Evolutionary conservation across 2,329 filamentous ascomycete species (phyloP).

Genomic region (Aspergillus sp.): DNA sequence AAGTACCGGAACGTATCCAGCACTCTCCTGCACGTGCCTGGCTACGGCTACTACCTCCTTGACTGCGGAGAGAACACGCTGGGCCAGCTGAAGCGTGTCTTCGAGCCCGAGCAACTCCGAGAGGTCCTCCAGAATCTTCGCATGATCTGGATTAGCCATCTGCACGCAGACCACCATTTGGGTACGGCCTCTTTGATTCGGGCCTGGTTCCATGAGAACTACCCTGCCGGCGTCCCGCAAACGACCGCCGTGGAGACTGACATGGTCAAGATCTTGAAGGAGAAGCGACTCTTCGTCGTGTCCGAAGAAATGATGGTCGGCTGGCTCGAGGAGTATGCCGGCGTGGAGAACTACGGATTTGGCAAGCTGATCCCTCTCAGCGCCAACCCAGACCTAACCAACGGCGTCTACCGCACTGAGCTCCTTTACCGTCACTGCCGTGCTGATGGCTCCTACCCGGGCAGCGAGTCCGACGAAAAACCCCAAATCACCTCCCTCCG

Average conservation of each 20-base stretch:
- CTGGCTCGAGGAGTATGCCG: conserved; percentile 76
- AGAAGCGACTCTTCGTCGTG: conserved; percentile 60
- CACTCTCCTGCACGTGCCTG: conserved; percentile 80
- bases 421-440: conserved; percentile 30
- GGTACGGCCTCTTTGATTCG: conserved; percentile 78
- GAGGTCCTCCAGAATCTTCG: conserved; percentile 75
- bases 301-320: conserved; percentile 68
- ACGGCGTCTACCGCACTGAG: conserved; percentile 18
- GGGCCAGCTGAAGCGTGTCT: conserved; percentile 77
- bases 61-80: conserved; percentile 92
- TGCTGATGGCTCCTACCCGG: conserved; percentile 25
- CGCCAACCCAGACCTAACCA: conserved; percentile 28
- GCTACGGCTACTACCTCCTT: conserved; percentile 81
- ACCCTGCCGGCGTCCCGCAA: conserved; percentile 36
- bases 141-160: conserved; percentile 87
- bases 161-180: conserved; percentile 95
- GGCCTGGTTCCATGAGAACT: conserved; percentile 68
- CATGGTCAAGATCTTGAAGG: conserved; percentile 35
- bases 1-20: conserved; percentile 95
- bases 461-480: conserved; percentile 9
- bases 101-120: conserved; percentile 60
- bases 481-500: conserved; percentile 19
- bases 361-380: conserved; percentile 52
- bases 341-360: conserved; percentile 74
- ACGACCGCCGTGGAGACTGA: conserved; percentile 38